Conservation (phyloP, 1,139 yeast species). For the Debaryomyces fabryi region DNA sequence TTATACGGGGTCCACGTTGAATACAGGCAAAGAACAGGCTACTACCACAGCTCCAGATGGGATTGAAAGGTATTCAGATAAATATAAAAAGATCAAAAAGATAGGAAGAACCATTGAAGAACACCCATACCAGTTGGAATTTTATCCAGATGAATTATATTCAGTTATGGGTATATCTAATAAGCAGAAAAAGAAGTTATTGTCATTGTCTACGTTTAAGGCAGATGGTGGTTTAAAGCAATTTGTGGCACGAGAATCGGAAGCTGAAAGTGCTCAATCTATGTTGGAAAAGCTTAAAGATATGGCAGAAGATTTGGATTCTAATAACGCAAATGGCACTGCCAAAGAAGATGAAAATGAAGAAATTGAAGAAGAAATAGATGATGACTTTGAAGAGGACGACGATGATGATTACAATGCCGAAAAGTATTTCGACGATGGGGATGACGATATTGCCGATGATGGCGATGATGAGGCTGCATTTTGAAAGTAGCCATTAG, state of each 20-base stretch:
- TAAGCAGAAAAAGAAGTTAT: constrained; percentile 53
- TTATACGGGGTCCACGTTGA: constrained; percentile 59
- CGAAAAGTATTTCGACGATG: constrained; percentile 62
- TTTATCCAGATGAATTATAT: constrained; percentile 82
- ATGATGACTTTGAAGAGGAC: constrained; percentile 64
- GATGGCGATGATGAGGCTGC: constrained; percentile 86
- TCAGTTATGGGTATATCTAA: constrained; percentile 70
- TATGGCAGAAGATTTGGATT: constrained; percentile 60
- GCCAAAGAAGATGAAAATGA: constrained; percentile 44
- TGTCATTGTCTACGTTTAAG: constrained; percentile 53
- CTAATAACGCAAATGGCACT: constrained; percentile 32
- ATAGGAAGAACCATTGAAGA: constrained; percentile 80
- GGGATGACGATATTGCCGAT: constrained; percentile 76
- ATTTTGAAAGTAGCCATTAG: constrained; percentile 36
- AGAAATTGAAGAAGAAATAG: constrained; percentile 52
- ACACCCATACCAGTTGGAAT: constrained; percentile 72
- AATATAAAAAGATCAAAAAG: constrained; percentile 69
- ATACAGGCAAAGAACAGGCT: constrained; percentile 23
- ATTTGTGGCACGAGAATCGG: constrained; percentile 31
- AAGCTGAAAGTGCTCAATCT: constrained; percentile 38
- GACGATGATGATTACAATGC: constrained; percentile 67
- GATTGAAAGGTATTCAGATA: constrained; percentile 73
- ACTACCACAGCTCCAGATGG: constrained; percentile 47
- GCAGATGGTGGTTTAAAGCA: constrained; percentile 49
- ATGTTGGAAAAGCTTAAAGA: constrained; percentile 62